A percentile compares a stretch with the other conserved stretches of the same genome.
phyloP scores from a whole-genome alignment of 371 early-diverging fungal genomes.

The Mortierella sp. region DNA sequence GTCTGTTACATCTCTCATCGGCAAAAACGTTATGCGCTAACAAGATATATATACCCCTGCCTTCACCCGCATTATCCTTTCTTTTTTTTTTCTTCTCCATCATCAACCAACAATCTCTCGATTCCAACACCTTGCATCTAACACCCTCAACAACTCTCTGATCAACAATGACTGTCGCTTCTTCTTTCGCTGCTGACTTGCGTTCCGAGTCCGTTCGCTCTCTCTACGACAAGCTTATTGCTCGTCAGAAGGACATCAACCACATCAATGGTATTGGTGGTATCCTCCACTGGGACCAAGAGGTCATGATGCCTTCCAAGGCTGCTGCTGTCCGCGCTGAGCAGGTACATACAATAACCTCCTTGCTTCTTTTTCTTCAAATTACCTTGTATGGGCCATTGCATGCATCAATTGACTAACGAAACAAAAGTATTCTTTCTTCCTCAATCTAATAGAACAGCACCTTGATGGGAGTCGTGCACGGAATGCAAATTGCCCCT shows the following conservation, averaged over 20 bases:
- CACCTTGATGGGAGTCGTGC: conserved; percentile 41
- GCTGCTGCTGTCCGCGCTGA: conserved; percentile 34
- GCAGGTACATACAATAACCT: conserved; percentile 20
- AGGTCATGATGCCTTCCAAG: conserved; percentile 58
- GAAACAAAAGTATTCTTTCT: neutral
- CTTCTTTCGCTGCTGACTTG: conserved; percentile 36
- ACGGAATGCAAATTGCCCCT: conserved; percentile 36
- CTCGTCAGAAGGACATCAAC: conserved; percentile 29
- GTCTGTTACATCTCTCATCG: no score
- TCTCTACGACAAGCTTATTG: conserved; percentile 38
- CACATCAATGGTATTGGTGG: conserved; percentile 27
- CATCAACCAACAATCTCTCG: neutral
- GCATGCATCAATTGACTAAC: no score
- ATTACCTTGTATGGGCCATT: neutral
- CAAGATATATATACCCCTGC: no score
- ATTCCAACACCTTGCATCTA: neutral
- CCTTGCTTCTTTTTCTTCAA: neutral
- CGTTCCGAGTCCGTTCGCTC: conserved; percentile 47
- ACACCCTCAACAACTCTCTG: neutral
- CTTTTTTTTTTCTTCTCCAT: neutral
- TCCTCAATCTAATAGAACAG: conserved; percentile 16
- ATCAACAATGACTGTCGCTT: conserved; percentile 36
- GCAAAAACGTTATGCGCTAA: no score
- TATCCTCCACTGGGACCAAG: conserved; percentile 52
- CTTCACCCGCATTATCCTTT: neutral